These are phyloP conservation scores for Podaxis sp. DNA, from an alignment of 768 basidiomycete species.

Conservation along the genomic window DNA sequence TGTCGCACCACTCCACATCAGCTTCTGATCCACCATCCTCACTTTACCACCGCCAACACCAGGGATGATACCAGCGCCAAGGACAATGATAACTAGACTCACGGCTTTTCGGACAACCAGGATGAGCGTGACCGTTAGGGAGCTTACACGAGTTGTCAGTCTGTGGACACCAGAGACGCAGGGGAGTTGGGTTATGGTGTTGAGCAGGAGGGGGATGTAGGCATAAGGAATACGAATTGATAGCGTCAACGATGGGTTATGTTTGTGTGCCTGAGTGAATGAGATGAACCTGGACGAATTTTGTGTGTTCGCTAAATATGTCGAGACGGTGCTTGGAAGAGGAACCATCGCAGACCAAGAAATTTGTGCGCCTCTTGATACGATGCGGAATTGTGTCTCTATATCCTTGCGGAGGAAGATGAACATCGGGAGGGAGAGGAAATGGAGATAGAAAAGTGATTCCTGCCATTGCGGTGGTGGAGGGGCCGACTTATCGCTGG, in stretches of 20 bases:
- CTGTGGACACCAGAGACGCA: constrained; percentile 89
- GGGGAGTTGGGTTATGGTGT: constrained; percentile 80
- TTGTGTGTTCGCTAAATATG: constrained; percentile 4
- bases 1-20: constrained; percentile 71
- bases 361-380: constrained; percentile 44
- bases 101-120: constrained; percentile 81
- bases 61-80: constrained; percentile 33
- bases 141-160: constrained; percentile 73
- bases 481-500: constrained; percentile 15
- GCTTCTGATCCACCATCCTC: constrained; percentile 28
- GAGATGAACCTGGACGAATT: constrained; percentile 30
- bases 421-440: constrained; percentile 79
- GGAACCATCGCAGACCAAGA: constrained; percentile 30
- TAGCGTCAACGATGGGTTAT: constrained; percentile 20
- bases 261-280: constrained; percentile 35
- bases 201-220: constrained; percentile 64
- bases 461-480: constrained; percentile 65
- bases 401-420: constrained; percentile 57
- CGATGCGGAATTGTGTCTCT: constrained; percentile 38
- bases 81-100: constrained; percentile 73
- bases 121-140: constrained; percentile 77
- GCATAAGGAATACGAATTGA: constrained; percentile 54
- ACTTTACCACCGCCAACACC: constrained; percentile 17
- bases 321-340: constrained; percentile 16
- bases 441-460: constrained; percentile 89